Evolutionary conservation across 345 rosid species (phyloP).

Genomic region (Garcia nutans): DNA sequence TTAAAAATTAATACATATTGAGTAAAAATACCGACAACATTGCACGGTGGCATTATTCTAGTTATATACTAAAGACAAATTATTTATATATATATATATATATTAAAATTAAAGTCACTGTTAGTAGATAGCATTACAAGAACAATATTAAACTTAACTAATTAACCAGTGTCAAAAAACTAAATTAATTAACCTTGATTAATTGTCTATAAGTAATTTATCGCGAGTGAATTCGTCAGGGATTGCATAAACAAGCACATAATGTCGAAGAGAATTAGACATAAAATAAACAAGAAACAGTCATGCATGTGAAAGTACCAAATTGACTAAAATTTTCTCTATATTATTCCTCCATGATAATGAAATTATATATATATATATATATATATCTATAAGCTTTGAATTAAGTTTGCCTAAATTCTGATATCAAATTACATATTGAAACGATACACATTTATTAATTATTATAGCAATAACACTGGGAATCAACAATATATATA

Average conservation of each 20-base stretch:
- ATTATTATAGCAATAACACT: neutral
- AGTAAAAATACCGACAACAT: too few species aligned
- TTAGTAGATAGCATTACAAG: too few species aligned
- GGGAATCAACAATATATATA: neutral
- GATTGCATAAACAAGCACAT: neutral
- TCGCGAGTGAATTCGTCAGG: slow-evolving; percentile 5
- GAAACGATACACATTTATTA: neutral
- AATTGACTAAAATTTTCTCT: neutral
- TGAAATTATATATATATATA: neutral
- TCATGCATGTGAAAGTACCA: neutral
- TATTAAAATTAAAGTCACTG: too few species aligned
- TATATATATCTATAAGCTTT: neutral
- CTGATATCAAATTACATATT: neutral
- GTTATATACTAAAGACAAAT: too few species aligned
- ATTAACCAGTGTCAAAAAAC: too few species aligned
- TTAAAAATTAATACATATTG: too few species aligned
- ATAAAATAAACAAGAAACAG: neutral
- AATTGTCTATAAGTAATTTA: neutral
- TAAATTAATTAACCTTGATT: too few species aligned
- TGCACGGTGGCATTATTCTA: too few species aligned
- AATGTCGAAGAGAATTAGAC: neutral
- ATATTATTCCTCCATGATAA: neutral
- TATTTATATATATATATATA: too few species aligned
- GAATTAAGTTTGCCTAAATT: neutral
- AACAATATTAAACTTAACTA: too few species aligned